Evolutionary conservation across 805 yeast species (phyloP), one percentile per base, ranked within the genome.

Genomic region (Isabelozyma pseudorhagii): DNA sequence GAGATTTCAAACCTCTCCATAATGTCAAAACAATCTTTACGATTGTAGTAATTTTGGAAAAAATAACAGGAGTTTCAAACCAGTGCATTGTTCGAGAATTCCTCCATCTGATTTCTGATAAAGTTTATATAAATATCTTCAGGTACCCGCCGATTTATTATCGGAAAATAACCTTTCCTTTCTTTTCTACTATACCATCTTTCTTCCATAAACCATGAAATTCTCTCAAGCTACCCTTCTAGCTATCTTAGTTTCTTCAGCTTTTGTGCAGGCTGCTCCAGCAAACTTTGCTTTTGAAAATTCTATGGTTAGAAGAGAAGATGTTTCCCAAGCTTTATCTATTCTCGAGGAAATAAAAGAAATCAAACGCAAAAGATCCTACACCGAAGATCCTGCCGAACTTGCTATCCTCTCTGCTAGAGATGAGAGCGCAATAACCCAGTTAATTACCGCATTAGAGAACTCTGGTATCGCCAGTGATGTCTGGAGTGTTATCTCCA

Each of bases 391-490:
- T 47, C 68, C 55, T 38, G 61, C 47, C 18, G 72, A 66, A 50
- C 53, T 59, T 38, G 34, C 45, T 8, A 70, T 57, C 45, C 58
- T 72, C 40, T 54, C 57, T 42, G 67, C 58, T 53, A 68, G 77
- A 61, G 72, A 70, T 45, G 75, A 69, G 55, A 50, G 57, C 40
- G 66, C 66, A 54, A 60, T 74, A 45, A 62, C 64, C 41, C 55
- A 71, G 50, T 71, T 74, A 58, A 54, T 74, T 49, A 38, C 66
- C 41, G 74, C 78, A 34, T 62, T 72, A 49, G 44, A 66, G 45
- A 57, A 53, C 51, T 73, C 78, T 31, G 79, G 79, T 51, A 61
- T 74, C 44, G 60, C 72, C 44, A 55, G 63, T 36, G 69, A 68
- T 5, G 67, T 72, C 31, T 71, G 68, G 67, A 52, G 58, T 46